These are phyloP conservation scores for Acanthochlamys bracteata DNA, from an alignment of 106 monocot genomes.

Conservation along the genomic window DNA sequence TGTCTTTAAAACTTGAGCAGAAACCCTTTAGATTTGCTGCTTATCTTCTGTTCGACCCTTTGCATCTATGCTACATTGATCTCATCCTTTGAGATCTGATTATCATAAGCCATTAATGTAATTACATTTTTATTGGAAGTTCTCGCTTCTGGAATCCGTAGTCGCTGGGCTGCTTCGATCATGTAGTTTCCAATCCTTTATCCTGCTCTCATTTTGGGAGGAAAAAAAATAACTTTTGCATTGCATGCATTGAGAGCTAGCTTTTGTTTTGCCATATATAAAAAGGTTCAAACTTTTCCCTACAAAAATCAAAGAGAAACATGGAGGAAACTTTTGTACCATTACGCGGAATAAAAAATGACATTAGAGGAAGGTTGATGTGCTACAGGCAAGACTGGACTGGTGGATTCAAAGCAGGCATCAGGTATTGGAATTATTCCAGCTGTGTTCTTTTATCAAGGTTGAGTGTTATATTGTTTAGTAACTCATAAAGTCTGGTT, in stretches of 20 bases:
- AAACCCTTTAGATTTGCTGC: too few relatives aligned
- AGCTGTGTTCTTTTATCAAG: not conserved
- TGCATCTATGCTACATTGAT: too few relatives aligned
- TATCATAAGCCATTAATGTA: not conserved
- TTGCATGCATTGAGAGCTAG: not conserved
- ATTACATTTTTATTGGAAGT: not conserved
- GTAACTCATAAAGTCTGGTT: not conserved
- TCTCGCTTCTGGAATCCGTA: not conserved
- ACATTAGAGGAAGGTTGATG: slow-evolving; percentile 43
- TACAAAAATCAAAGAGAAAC: not conserved
- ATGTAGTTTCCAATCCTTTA: not conserved
- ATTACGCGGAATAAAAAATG: slow-evolving; percentile 63
- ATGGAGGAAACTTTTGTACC: slow-evolving; percentile 80
- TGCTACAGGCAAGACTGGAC: slow-evolving; percentile 82
- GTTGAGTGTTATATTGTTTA: not conserved
- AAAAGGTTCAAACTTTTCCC: not conserved
- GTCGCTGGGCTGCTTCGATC: not conserved
- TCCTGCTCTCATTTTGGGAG: not conserved
- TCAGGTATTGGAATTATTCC: slow-evolving; percentile 26
- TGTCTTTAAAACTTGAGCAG: not conserved
- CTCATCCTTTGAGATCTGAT: not conserved
- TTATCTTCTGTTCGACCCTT: too few relatives aligned
- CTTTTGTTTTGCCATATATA: not conserved
- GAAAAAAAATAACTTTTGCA: too few relatives aligned
- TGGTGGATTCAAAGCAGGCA: slow-evolving; percentile 48